A percentile compares a stretch with the other conserved stretches of the same genome.
phyloP scores from a whole-genome alignment of 768 basidiomycete genomes.

The Panellus pusillus region DNA sequence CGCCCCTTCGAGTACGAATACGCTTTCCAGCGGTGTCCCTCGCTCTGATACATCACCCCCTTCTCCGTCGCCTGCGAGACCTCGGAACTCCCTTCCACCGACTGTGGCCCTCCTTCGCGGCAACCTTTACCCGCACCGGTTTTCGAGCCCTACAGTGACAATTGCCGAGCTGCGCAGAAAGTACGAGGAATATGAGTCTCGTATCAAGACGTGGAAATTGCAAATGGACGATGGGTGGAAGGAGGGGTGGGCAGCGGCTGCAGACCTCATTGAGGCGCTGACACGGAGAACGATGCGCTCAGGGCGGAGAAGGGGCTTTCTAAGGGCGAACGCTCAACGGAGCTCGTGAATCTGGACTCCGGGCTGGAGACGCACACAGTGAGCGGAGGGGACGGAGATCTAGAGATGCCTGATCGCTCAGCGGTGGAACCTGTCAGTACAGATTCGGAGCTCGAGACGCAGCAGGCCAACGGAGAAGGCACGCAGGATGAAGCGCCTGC shows the following conservation, averaged over 20 bases:
- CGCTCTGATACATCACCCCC: too few relatives aligned
- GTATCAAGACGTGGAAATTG: neutral
- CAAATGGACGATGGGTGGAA: neutral
- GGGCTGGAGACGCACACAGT: too few relatives aligned
- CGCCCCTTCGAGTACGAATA: too few relatives aligned
- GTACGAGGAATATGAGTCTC: neutral
- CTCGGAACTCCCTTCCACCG: too few relatives aligned
- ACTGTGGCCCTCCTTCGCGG: too few relatives aligned
- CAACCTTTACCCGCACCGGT: too few relatives aligned
- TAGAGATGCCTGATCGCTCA: neutral
- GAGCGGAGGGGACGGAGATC: neutral
- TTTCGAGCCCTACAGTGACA: neutral
- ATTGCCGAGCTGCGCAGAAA: neutral
- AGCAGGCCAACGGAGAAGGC: too few relatives aligned
- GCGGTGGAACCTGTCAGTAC: too few relatives aligned
- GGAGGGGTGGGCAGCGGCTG: neutral
- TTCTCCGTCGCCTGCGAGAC: too few relatives aligned
- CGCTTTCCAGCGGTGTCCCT: too few relatives aligned
- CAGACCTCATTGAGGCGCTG: neutral
- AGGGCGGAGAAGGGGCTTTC: neutral
- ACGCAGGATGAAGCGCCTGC: too few relatives aligned
- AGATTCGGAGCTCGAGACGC: too few relatives aligned
- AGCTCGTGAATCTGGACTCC: neutral
- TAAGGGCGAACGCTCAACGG: neutral
- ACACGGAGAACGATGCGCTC: conserved; percentile 3